Conservation (phyloP, 345 rosid genomes). For the Ricinus communis region DNA sequence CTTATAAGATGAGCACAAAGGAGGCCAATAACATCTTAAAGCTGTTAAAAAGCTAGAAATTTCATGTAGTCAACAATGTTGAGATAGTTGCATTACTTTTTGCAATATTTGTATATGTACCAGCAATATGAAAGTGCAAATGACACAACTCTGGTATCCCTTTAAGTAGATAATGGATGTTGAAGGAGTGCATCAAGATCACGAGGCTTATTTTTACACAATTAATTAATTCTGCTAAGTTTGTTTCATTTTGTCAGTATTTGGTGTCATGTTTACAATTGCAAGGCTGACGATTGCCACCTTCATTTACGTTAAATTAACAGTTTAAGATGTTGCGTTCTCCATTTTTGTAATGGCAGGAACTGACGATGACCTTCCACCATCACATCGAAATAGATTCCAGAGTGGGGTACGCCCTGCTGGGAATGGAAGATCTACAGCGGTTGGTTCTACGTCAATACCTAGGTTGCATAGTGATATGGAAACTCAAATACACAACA, state of each 20-base stretch:
- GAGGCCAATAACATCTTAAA: background rate
- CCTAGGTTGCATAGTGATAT: conserved; percentile 75
- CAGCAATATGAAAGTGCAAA: background rate
- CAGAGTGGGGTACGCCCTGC: conserved; percentile 68
- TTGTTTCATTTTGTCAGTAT: background rate
- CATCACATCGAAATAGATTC: conserved; percentile 84
- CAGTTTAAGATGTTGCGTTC: background rate
- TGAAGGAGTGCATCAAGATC: background rate
- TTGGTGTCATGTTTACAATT: background rate
- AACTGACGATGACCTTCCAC: conserved; percentile 98
- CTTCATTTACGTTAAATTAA: background rate
- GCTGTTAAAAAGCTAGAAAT: conserved; percentile 5
- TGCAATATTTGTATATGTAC: background rate
- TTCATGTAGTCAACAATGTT: background rate
- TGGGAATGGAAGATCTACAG: conserved; percentile 85
- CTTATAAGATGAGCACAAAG: background rate
- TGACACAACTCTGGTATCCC: background rate
- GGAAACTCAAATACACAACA: conserved; percentile 87
- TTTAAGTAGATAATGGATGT: background rate
- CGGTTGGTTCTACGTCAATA: conserved; percentile 51
- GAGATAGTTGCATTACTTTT: background rate
- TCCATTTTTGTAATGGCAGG: conserved; percentile 47
- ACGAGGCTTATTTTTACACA: background rate
- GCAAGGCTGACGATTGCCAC: background rate
- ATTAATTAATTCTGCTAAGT: background rate